phyloP scores from a whole-genome alignment of 225 moss, liverwort and hornwort genomes.

The Pleurozium schreberi region DNA sequence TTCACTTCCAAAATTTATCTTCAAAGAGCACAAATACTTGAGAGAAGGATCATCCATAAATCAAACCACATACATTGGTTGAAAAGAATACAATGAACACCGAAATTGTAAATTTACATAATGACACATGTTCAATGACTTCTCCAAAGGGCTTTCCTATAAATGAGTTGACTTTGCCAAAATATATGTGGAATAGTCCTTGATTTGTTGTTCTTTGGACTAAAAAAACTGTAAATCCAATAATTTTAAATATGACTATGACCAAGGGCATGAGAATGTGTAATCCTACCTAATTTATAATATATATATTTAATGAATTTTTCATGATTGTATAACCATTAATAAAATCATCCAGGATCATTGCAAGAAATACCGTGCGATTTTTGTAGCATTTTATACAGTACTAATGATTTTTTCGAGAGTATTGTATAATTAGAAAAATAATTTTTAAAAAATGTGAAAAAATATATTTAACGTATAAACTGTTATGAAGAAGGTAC shows the following conservation, averaged over 20 bases:
- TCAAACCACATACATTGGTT: accelerated
- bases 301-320: too few relatives aligned
- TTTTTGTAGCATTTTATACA: too few relatives aligned
- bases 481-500: too few relatives aligned
- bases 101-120: too few relatives aligned
- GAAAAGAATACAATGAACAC: background rate
- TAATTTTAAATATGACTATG: background rate
- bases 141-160: background rate
- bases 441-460: too few relatives aligned
- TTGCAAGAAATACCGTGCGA: too few relatives aligned
- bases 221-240: background rate
- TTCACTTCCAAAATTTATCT: background rate
- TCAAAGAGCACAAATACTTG: background rate
- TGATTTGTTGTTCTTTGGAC: background rate
- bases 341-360: background rate
- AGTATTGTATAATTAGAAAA: too few relatives aligned
- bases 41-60: background rate
- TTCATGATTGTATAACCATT: too few relatives aligned
- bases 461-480: too few relatives aligned
- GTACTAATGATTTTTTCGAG: too few relatives aligned
- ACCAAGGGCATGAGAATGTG: background rate
- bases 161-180: background rate
- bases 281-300: background rate
- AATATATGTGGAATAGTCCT: too few relatives aligned
- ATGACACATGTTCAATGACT: too few relatives aligned